phyloP scores from a whole-genome alignment of 2,329 filamentous ascomycete genomes.

The Tolypocladium capitatum region DNA sequence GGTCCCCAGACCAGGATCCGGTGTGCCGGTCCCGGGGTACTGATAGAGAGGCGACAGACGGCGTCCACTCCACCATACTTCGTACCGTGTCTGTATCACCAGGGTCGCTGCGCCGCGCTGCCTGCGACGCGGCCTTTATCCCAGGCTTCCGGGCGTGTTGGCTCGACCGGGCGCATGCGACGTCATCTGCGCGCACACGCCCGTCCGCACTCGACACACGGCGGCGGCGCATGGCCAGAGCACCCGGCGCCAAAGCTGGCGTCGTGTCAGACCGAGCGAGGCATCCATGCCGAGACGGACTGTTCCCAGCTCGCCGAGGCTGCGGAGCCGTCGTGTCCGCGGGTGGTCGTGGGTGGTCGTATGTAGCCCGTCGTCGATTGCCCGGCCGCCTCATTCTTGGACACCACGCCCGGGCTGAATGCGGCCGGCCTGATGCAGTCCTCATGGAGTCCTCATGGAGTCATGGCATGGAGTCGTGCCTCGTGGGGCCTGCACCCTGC shows the following conservation, averaged over 20 bases:
- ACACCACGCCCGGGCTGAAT: background rate
- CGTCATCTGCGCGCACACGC: too few species aligned
- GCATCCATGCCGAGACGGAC: background rate
- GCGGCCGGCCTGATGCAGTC: background rate
- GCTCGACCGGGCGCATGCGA: background rate
- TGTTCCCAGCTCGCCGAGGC: background rate
- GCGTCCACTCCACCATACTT: too few species aligned
- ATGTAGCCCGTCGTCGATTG: background rate
- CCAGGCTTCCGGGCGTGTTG: too few species aligned
- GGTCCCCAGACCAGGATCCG: background rate
- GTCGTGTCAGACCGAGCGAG: background rate
- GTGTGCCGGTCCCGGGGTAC: too few species aligned
- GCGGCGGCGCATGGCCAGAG: too few species aligned
- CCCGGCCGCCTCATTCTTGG: background rate
- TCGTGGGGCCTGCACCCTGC: background rate
- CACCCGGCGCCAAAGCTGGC: background rate
- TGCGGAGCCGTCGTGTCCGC: background rate
- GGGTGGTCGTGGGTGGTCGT: background rate
- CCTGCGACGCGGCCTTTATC: too few species aligned
- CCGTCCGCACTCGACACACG: too few species aligned
- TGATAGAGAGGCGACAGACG: too few species aligned
- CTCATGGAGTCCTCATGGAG: too few species aligned
- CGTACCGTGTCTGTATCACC: background rate
- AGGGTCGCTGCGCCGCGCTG: too few species aligned
- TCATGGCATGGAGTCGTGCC: too few species aligned